Evolutionary conservation across 331 rosid species (phyloP).

Genomic region (Pyrus hybrid): DNA sequence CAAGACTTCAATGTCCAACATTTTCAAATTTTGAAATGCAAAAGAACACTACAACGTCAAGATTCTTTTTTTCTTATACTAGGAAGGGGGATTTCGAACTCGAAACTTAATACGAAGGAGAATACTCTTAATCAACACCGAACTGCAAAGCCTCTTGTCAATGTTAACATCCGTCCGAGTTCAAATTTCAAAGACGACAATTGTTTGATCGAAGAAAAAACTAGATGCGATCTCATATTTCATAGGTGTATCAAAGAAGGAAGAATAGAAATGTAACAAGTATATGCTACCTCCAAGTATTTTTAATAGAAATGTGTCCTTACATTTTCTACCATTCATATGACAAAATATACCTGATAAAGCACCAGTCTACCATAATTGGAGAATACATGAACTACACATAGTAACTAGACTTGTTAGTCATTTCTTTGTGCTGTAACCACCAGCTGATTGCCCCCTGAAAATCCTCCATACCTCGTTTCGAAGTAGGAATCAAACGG

Average conservation of each 20-base stretch:
- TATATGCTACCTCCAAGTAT: background rate
- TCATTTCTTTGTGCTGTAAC: conserved; percentile 13
- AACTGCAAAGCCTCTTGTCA: background rate
- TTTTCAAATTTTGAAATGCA: background rate
- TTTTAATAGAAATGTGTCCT: background rate
- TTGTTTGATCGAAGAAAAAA: background rate
- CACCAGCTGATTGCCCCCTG: conserved; percentile 10
- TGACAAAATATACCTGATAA: background rate
- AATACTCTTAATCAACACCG: too few relatives aligned
- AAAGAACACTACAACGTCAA: background rate
- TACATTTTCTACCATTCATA: background rate
- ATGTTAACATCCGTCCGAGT: background rate
- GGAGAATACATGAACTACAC: conserved; percentile 9
- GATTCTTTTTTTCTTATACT: too few relatives aligned
- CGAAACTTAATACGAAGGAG: background rate
- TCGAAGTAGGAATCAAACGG: background rate
- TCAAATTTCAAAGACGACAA: background rate
- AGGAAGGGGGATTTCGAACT: too few relatives aligned
- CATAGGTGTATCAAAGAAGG: background rate
- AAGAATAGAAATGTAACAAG: background rate
- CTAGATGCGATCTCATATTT: too few relatives aligned
- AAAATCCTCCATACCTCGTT: background rate
- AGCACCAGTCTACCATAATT: background rate
- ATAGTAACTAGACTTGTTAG: background rate
- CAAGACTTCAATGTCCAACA: background rate